Conservation (phyloP, 345 rosid genomes). For the Geranium brycei region DNA sequence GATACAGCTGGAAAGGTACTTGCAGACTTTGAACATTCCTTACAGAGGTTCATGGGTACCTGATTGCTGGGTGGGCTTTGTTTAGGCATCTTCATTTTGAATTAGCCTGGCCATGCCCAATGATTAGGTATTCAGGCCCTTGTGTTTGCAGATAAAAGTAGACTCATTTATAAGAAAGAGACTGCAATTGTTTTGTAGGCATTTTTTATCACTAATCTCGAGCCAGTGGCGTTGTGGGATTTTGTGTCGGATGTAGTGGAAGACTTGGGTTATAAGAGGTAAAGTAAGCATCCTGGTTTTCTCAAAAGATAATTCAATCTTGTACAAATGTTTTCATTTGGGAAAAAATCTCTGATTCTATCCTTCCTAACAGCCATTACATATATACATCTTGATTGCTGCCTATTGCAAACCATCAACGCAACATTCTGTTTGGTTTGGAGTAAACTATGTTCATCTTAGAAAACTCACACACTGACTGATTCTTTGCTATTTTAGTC, state of each 20-base stretch:
- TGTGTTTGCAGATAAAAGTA: not conserved
- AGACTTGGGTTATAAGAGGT: conserved; percentile 86
- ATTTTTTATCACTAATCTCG: conserved; percentile 72
- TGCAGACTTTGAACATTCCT: conserved; percentile 1
- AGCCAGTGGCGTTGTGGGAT: conserved; percentile 70
- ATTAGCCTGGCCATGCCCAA: not conserved
- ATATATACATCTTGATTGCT: not conserved
- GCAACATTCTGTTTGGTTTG: not conserved
- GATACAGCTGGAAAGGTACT: conserved; percentile 90
- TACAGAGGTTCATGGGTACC: not conserved
- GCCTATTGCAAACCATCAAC: not conserved
- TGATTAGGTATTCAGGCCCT: not conserved
- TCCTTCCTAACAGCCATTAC: not conserved
- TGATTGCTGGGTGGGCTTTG: not conserved
- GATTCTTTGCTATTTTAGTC: not conserved
- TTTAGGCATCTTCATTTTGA: conserved; percentile 1
- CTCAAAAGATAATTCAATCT: not conserved
- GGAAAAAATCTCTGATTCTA: not conserved
- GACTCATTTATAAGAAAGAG: conserved; percentile 5
- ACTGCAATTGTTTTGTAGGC: conserved; percentile 43
- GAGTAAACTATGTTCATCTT: not conserved
- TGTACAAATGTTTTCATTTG: not conserved
- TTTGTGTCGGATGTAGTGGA: conserved; percentile 51
- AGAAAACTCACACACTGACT: no score
- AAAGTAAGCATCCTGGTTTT: conserved; percentile 11